Base-by-base conservation (phyloP, 306 rosid genomes). In the Benincasa hispida region DNA sequence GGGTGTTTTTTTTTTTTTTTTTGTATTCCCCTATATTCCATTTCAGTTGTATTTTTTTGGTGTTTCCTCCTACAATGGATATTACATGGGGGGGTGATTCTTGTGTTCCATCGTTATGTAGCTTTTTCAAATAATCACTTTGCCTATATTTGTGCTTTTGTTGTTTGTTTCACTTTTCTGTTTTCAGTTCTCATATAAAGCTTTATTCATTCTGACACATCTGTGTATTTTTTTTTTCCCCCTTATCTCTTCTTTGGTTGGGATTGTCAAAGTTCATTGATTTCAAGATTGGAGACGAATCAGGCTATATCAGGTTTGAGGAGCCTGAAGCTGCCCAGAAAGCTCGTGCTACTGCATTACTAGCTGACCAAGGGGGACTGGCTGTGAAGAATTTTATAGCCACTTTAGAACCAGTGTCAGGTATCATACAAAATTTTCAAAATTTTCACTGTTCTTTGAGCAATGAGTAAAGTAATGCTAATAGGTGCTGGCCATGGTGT, bases 331-430 rank as follows among this genome's bases (percentile, higher is more conserved):
- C 93, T 68, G 84, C 93, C 79, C 96, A 88, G 87, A 93, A 93
- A 77, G 93, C 97, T 74, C 96, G 98, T 51, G 93, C 97, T 14
- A 91, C 97, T 78, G 92, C 96, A 24, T 96, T 89, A 61, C 85
- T 93, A 51, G 76, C 97, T 5, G 97, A 89, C 7, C 79, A 82
- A 76, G 91, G 86, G 32, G 98, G 98, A 59, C 79, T 93, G 81
- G 80, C 47, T 42, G 98, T 93, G 72, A 93, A 93, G 81, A 93
- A 89, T 76, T 93, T 50, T 73, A 78, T 88, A 32, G 97, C 93
- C 60, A 74, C 42, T 76, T 81, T 93, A 73, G 97, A 93, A 65
- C 98, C 98, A 72, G 85, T 93, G 68, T 73, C 90, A 75, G 98
- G 98, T 93, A 76, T 57, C 85, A 76, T 45, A n/a, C 14, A 22